These are phyloP conservation scores for Backusella australiensis DNA, from an alignment of 192 early-diverging fungal genomes.

Conservation along the genomic window DNA sequence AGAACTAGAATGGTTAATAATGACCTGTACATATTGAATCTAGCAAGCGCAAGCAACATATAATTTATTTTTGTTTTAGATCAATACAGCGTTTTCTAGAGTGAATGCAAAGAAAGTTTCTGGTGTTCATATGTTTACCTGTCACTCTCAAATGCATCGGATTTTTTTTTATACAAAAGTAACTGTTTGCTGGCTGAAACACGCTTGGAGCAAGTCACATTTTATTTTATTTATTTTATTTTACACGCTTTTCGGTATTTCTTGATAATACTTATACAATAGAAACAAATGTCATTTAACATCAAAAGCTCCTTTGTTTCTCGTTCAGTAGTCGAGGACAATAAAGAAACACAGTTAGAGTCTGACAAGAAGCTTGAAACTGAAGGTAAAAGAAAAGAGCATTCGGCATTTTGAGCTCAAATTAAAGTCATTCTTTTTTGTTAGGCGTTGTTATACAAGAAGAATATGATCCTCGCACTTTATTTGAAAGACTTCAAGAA, in stretches of 20 bases:
- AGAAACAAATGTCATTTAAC: constrained; percentile 19
- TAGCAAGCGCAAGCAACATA: no score
- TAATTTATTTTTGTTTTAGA: no score
- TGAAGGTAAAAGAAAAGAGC: neutral
- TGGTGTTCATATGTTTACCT: no score
- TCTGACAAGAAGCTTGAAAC: neutral
- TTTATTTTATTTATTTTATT: neutral
- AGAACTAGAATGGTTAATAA: no score
- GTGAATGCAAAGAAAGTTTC: no score
- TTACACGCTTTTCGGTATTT: neutral
- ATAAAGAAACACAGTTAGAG: neutral
- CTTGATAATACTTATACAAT: neutral
- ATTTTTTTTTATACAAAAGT: no score
- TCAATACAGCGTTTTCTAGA: no score
- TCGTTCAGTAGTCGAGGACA: constrained; percentile 19
- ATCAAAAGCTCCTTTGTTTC: constrained; percentile 34
- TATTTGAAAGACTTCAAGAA: constrained; percentile 74
- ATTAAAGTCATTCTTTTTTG: neutral
- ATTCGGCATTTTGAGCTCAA: neutral
- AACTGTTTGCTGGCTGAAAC: no score
- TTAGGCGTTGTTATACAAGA: neutral
- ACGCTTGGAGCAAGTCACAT: neutral
- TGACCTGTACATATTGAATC: no score
- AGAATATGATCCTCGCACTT: constrained; percentile 67
- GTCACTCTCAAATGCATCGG: no score